Evolutionary conservation across 2,329 filamentous ascomycete species (phyloP).

Genomic region (Beauveria medogensis): DNA sequence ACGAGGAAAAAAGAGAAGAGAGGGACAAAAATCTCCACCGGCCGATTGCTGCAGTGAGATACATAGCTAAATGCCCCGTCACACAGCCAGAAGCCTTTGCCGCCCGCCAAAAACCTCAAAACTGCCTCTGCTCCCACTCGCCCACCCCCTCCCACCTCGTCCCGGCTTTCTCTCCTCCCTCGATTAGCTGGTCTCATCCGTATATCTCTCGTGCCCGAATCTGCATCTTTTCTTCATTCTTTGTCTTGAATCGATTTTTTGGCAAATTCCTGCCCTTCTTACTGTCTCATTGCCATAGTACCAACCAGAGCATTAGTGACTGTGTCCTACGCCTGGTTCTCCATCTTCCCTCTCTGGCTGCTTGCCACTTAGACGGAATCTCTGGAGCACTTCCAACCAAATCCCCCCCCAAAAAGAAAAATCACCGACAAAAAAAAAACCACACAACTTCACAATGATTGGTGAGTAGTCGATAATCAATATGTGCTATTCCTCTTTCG

Average conservation of each 20-base stretch:
- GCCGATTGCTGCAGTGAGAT: too few relatives aligned
- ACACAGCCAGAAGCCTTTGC: neutral
- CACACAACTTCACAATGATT: constrained; percentile 3
- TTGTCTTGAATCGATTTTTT: neutral
- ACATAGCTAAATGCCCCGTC: too few relatives aligned
- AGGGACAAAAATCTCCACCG: too few relatives aligned
- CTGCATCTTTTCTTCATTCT: neutral
- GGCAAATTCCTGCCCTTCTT: neutral
- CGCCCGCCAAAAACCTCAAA: constrained; percentile 3
- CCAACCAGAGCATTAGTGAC: neutral
- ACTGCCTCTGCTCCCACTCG: neutral
- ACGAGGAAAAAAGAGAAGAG: too few relatives aligned
- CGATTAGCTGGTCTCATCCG: constrained; percentile 49
- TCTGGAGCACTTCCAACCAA: neutral
- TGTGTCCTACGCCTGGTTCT: constrained; percentile 3
- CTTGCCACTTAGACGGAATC: neutral
- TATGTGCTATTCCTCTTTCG: constrained; percentile 10
- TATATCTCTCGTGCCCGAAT: constrained; percentile 19
- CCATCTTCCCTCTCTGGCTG: neutral
- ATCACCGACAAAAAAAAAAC: neutral
- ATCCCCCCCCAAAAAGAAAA: neutral
- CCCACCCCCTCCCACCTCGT: neutral
- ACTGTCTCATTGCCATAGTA: neutral
- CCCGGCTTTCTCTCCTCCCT: constrained; percentile 24
- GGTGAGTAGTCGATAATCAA: neutral